A percentile compares a stretch with the other conserved stretches of the same genome.
These are phyloP conservation scores for Amylocystis lapponica DNA, from an alignment of 768 basidiomycete species.

Conservation along the genomic window DNA sequence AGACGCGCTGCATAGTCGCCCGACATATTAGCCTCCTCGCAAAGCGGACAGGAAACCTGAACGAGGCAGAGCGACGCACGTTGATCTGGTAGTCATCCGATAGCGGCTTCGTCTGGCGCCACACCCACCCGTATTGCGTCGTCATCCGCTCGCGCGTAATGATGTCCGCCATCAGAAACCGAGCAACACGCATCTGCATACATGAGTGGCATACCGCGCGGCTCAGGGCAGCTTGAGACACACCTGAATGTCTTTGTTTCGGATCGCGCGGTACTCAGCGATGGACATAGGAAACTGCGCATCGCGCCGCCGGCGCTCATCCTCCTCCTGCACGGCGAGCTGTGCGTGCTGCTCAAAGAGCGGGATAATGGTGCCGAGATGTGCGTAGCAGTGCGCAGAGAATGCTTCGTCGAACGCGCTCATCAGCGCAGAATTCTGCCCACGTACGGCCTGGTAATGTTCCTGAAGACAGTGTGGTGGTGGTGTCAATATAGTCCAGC, in stretches of 20 bases:
- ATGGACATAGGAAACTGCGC: slow-evolving; percentile 27
- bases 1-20: slow-evolving; percentile 8
- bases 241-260: slow-evolving; percentile 31
- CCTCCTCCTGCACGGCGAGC: slow-evolving; percentile 17
- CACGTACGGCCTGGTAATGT: background rate
- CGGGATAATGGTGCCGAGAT: slow-evolving; percentile 21
- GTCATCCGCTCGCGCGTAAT: slow-evolving; percentile 41
- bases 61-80: slow-evolving; percentile 26
- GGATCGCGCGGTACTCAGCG: slow-evolving; percentile 25
- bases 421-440: background rate
- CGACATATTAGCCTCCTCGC: background rate
- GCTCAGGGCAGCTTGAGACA: background rate
- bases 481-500: background rate
- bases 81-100: slow-evolving; percentile 33
- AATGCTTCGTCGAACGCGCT: slow-evolving; percentile 9
- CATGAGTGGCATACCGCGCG: no score
- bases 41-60: background rate
- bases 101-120: slow-evolving; percentile 41
- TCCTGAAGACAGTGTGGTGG: background rate
- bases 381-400: slow-evolving; percentile 21
- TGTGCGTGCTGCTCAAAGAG: slow-evolving; percentile 11
- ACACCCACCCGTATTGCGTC: slow-evolving; percentile 46
- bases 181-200: slow-evolving; percentile 41
- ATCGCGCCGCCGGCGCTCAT: slow-evolving; percentile 22
- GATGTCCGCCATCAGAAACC: slow-evolving; percentile 31